Percentiles rank a stretch among this genome's conserved stretches.
Conservation (phyloP, 208 protist species). For the Acanthamoeba quina region DNA sequence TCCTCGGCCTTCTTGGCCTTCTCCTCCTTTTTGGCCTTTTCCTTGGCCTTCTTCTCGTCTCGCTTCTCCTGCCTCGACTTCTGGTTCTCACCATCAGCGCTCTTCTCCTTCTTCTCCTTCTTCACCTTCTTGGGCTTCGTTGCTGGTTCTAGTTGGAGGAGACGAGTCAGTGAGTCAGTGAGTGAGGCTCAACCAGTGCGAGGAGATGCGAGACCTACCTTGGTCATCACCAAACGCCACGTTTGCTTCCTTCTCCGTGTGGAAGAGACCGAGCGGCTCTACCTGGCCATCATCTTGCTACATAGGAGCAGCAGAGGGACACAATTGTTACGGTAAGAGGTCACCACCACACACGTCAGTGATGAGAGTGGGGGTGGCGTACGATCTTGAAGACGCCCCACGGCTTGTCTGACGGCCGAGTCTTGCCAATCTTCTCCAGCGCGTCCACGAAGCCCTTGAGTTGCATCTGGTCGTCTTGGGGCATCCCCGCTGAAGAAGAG, state of each 20-base stretch:
- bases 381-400: not conserved
- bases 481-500: too few relatives aligned
- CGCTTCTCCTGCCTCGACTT: slow-evolving; percentile 25
- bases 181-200: not conserved
- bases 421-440: not conserved
- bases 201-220: not conserved
- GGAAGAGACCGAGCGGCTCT: too few relatives aligned
- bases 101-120: slow-evolving; percentile 11
- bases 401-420: not conserved
- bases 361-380: not conserved
- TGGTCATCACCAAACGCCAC: not conserved
- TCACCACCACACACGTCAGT: not conserved
- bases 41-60: not conserved
- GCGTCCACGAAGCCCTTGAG: not conserved
- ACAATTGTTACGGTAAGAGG: too few relatives aligned
- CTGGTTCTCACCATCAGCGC: not conserved
- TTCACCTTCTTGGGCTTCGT: not conserved
- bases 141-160: not conserved
- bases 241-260: too few relatives aligned
- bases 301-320: too few relatives aligned
- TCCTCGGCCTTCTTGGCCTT: slow-evolving; percentile 17
- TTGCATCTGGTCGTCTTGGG: not conserved
- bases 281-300: too few relatives aligned
- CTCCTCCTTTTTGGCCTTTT: slow-evolving; percentile 20
- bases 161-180: not conserved